Base-by-base conservation (phyloP, 2,329 filamentous ascomycete genomes). In the Cladosporium colombiae region DNA sequence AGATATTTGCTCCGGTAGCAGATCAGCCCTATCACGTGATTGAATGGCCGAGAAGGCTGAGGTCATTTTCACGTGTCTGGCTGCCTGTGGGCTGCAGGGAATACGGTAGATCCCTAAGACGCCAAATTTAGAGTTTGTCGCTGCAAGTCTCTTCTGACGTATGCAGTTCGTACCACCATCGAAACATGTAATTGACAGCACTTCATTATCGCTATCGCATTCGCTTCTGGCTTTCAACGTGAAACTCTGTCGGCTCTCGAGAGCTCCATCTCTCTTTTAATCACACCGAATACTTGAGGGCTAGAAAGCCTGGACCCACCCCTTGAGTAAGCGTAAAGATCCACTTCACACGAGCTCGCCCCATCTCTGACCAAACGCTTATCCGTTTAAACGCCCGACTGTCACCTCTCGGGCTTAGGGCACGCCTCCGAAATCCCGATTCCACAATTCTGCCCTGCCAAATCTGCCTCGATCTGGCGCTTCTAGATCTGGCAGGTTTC, bases 381-480 rank as follows among this genome's bases (percentile, higher is more conserved):
- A 33, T 40, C 55, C 33, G 55, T 37, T 52, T 52, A 8, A 52
- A 29, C 23, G 23, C 27, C 49, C 49, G 18, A 37, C n/a, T 21
- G 53, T 14, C 18, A 21, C 18, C 13, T 40, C 56, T 29, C 27
- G 56, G 56, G 37, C 21, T 25, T 59, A 59, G 56, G 56, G 56
- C 56, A 46, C 40, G 40, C 40, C 40, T 46, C 56, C 56, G 56
- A 59, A 59, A 27, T 27, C 56, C 56, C 56, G 56, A 59, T 46
- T 46, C 16, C 37, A 25, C 56, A 35, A 59, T 46, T 46, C 23
- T n/a, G 23, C 27, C 23, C 23, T 56, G 52, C 11, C 31, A 11
- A 5, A 5, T 5, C 16, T 40, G 23, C 29, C 29, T 16, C 33
- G 29, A 57, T 57, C 55, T 57, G 33, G 55, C 55, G 31, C 55